phyloP scores from a whole-genome alignment of 2,329 filamentous ascomycete genomes.

The Venturiaceae sp. region DNA sequence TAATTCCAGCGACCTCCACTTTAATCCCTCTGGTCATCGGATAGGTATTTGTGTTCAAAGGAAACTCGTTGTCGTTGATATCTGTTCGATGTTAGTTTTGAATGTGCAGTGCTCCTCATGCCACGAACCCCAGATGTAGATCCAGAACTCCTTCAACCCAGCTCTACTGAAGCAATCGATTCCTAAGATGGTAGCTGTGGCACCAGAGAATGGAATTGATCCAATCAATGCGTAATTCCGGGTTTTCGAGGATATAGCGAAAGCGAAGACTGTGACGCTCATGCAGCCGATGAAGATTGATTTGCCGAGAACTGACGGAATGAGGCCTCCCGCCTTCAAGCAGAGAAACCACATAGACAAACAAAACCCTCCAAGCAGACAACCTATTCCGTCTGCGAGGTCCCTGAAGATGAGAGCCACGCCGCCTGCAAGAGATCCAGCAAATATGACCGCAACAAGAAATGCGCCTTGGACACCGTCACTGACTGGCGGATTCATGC shows the following conservation, averaged over 20 bases:
- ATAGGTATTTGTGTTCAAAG: conserved; percentile 65
- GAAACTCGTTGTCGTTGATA: conserved; percentile 72
- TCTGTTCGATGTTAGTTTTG: conserved; percentile 26
- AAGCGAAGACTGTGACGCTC: conserved; percentile 55
- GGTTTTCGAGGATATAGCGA: conserved; percentile 65
- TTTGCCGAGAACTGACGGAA: conserved; percentile 52
- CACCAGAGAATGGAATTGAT: conserved; percentile 70
- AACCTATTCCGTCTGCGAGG: conserved; percentile 75
- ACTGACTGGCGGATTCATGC: conserved; percentile 70
- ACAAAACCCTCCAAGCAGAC: conserved; percentile 77
- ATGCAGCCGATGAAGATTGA: conserved; percentile 69
- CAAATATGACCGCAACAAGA: conserved; percentile 65
- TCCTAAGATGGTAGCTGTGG: conserved; percentile 69
- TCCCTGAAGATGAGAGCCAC: conserved; percentile 72
- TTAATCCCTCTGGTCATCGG: conserved; percentile 78
- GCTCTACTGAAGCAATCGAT: conserved; percentile 85
- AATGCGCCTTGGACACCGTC: conserved; percentile 77
- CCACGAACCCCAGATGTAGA: conserved; percentile 69
- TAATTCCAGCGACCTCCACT: conserved; percentile 69
- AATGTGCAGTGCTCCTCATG: background rate
- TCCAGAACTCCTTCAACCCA: conserved; percentile 94
- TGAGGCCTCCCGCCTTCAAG: conserved; percentile 64
- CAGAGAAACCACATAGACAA: conserved; percentile 85
- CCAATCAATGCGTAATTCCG: conserved; percentile 68
- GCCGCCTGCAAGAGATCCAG: conserved; percentile 65